phyloP scores from a whole-genome alignment of 805 yeast genomes.

The Ascoidea tarda region DNA sequence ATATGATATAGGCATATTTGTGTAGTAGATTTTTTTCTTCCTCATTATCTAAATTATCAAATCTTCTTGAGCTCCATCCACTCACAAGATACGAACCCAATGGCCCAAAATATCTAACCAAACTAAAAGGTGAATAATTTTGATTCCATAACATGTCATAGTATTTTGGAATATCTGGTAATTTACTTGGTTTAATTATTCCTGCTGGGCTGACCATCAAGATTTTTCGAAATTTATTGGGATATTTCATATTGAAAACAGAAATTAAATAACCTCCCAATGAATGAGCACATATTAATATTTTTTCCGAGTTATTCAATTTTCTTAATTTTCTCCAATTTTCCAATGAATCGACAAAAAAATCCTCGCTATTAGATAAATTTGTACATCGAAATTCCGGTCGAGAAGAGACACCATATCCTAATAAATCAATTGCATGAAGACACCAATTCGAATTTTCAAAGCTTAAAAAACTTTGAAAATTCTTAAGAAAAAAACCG shows the following conservation, averaged over 20 bases:
- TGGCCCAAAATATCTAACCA: constrained; percentile 68
- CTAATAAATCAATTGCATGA: constrained; percentile 79
- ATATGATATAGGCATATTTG: constrained; percentile 68
- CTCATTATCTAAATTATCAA: constrained; percentile 35
- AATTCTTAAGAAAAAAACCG: constrained; percentile 71
- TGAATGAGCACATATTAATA: constrained; percentile 70
- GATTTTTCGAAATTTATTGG: constrained; percentile 48
- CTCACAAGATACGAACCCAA: constrained; percentile 76
- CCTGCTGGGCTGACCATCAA: constrained; percentile 90
- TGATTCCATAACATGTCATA: constrained; percentile 73
- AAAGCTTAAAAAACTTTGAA: constrained; percentile 32
- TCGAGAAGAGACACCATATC: constrained; percentile 83
- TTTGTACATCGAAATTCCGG: constrained; percentile 34
- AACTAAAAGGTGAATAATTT: constrained; percentile 72
- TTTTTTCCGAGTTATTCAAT: constrained; percentile 24
- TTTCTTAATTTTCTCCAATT: constrained; percentile 45
- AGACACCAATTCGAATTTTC: constrained; percentile 43
- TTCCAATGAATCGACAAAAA: constrained; percentile 40
- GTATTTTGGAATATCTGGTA: constrained; percentile 54
- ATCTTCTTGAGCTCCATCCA: constrained; percentile 81
- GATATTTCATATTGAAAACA: constrained; percentile 46
- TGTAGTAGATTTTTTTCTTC: constrained; percentile 46
- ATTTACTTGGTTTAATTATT: constrained; percentile 33
- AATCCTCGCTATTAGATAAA: constrained; percentile 16
- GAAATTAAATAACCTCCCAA: constrained; percentile 81